Evolutionary conservation across 1,139 yeast genomes (phyloP), one percentile per base, ranked within the genome.

Genomic region (Zygosaccharomyces sapae): DNA sequence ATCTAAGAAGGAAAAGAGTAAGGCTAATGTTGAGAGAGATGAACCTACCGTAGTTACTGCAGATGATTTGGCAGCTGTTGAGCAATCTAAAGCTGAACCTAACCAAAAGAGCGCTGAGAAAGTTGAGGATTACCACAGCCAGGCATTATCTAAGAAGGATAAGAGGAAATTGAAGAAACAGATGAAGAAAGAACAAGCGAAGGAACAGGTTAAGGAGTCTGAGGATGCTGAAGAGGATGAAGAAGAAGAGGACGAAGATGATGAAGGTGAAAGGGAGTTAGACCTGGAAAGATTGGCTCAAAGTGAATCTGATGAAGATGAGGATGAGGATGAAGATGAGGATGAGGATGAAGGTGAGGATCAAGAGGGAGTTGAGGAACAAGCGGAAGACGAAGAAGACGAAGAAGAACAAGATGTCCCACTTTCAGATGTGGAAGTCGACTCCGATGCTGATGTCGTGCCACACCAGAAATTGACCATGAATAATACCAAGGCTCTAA

Each of bases 401-500:
- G 75, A 70, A 40, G 77, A 74, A 20, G 80, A 75, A 51, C 86
- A 83, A 59, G 92, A 84, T 55, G 73, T 85, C 38, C 83, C 90
- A 38, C 74, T 83, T 47, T 83, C 90, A 0, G 92, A 84, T 49
- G 94, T 82, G 35, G 95, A 86, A 61, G 69, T 83, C 39, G 95
- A 85, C 59, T 84, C 86, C 4, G 95, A 87, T 61, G 94, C 94
- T 12, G 96, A 88, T 63, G 77, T 86, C 33, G 86, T 90, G 25
- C 97, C 98, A 44, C 81, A 85, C 70, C 89, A 94, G 51, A 89
- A 89, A 67, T 76, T 88, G 45, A 90, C 97, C 16, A 71, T 85
- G 55, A 84, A 85, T 66, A 84, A 85, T 65, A 72, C 70, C 45
- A 81, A 84, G 27, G 92, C 94, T 13, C 69, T 85, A 60, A 79